A percentile compares a stretch with the other conserved stretches of the same genome.
These are phyloP conservation scores for Ampelomyces quisqualis DNA, from an alignment of 2,329 filamentous ascomycete species.

Conservation along the genomic window DNA sequence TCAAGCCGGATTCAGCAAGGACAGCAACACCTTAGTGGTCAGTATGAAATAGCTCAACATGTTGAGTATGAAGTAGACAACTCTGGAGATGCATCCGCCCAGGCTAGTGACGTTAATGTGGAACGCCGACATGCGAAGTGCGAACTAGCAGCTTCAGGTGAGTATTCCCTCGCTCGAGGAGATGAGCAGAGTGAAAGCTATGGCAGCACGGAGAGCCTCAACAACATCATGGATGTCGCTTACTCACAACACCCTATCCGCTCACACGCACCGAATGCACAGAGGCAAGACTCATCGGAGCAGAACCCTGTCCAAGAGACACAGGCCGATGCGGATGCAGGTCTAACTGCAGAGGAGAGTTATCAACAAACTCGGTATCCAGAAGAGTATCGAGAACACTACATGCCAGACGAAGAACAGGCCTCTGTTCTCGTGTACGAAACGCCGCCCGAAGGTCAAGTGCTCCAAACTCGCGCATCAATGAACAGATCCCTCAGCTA, in stretches of 20 bases:
- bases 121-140: neutral
- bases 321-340: neutral
- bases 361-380: neutral
- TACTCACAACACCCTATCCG: neutral
- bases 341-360: neutral
- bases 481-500: too few relatives aligned
- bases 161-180: too few relatives aligned
- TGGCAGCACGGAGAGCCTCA: neutral
- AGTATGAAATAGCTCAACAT: neutral
- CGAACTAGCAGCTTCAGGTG: neutral
- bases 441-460: constrained; percentile 8
- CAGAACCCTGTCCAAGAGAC: neutral
- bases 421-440: constrained; percentile 10
- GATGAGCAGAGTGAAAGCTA: neutral
- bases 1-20: neutral
- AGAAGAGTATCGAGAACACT: neutral
- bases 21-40: neutral
- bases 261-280: neutral
- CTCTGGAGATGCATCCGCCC: too few relatives aligned
- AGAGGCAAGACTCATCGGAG: neutral
- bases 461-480: too few relatives aligned
- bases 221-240: neutral
- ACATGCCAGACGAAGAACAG: neutral
- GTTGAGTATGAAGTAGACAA: neutral
- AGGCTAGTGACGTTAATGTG: neutral